Base-by-base conservation (phyloP, 1,139 yeast genomes). In the Barnettozyma hawaiiensis region DNA sequence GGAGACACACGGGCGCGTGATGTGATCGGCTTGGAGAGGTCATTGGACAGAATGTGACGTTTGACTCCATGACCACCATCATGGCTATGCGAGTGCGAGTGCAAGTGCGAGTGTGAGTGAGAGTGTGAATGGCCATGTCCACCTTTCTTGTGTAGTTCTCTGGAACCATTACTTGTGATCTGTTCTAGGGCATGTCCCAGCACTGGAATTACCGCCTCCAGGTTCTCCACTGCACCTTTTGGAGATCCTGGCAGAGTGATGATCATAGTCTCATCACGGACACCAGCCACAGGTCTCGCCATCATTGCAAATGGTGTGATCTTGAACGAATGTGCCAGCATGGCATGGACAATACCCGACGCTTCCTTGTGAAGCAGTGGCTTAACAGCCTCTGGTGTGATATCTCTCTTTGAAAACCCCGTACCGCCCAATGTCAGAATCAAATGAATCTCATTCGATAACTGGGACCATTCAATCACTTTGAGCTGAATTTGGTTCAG, bases 231-330 rank as follows among this genome's bases (percentile, higher is more conserved):
- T 0, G 73, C 73, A 1, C 69, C 78, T 44, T 64, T 70, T 1
- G 74, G 73, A 1, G 76, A 70, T 0, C 78, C 78, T 0, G 78
- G 78, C 8, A 73, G 56, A 0, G 77, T 70, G 9, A 73, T 50
- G 0, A 73, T 56, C 34, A 73, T 47, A 0, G 68, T 47, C 29
- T 58, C 51, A 12, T 51, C 46, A 12, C 56, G 49, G 1, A 67
- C 58, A 2, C 78, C 78, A 1, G 76, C 75, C 4, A 69, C 69
- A 1, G 76, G 75, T 20, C 78, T 59, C 2, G 75, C 59, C 60
- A 71, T 54, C 34, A 69, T 69, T 1, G 75, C 76, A 52, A 62
- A 60, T 2, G 72, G 70, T 4, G 78, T 72, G 22, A 63, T 59
- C 40, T 57, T 50, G 21, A 70, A 57, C 1, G 75, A 67, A 27